These are phyloP conservation scores for Stephanodiscus triporus DNA, from an alignment of 108 stramenopile species.

Conservation along the genomic window DNA sequence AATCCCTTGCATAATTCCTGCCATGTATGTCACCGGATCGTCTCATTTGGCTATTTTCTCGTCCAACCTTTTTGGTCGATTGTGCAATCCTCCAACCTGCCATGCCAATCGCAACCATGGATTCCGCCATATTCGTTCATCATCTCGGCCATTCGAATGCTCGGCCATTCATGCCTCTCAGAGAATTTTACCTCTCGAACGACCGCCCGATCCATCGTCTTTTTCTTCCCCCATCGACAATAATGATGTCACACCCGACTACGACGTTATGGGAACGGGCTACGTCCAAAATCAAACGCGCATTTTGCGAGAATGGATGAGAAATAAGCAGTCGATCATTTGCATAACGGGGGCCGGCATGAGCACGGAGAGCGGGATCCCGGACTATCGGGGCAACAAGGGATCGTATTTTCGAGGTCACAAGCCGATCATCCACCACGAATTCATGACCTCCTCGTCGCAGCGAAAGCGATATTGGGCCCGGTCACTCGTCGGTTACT, in stretches of 20 bases:
- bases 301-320: conserved; percentile 53
- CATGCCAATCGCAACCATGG: too few relatives aligned
- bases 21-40: too few relatives aligned
- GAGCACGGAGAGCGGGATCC: conserved; percentile 95
- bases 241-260: not conserved
- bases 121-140: too few relatives aligned
- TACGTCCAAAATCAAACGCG: conserved; percentile 16
- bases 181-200: conserved; percentile 36
- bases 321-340: conserved; percentile 56
- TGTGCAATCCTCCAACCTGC: too few relatives aligned
- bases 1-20: too few relatives aligned
- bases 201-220: conserved; percentile 47
- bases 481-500: conserved; percentile 88
- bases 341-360: conserved; percentile 95
- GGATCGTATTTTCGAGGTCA: conserved; percentile 95
- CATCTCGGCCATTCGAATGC: not conserved
- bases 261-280: not conserved
- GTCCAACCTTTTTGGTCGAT: too few relatives aligned
- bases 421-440: conserved; percentile 96
- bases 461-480: conserved; percentile 96
- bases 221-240: conserved; percentile 3
- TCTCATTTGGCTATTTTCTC: too few relatives aligned
- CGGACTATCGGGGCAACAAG: conserved; percentile 94
- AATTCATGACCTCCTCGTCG: conserved; percentile 76
- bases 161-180: conserved; percentile 35